phyloP scores from a whole-genome alignment of 331 rosid species.

The Pyracantha coccinea region DNA sequence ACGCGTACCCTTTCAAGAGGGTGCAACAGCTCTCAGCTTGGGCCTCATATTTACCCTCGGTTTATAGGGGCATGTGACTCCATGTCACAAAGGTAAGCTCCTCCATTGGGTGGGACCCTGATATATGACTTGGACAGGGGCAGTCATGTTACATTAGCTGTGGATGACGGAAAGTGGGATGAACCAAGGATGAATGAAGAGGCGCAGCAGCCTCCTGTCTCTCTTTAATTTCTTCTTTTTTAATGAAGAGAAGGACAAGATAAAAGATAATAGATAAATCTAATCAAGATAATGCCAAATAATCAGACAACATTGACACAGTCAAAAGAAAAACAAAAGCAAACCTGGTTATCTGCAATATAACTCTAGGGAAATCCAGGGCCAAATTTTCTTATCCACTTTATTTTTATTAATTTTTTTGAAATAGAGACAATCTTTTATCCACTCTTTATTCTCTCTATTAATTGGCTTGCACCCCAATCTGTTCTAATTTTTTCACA shows the following conservation, averaged over 20 bases:
- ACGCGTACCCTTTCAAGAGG: too few species aligned
- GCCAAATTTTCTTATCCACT: neutral
- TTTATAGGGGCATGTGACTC: too few species aligned
- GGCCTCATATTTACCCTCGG: too few species aligned
- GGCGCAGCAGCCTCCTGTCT: neutral
- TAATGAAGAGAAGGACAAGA: neutral
- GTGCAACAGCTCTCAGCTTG: too few species aligned
- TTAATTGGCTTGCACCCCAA: neutral
- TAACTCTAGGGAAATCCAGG: neutral
- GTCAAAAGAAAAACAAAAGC: neutral
- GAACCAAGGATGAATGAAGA: neutral
- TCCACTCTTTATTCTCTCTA: neutral
- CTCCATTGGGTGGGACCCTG: neutral
- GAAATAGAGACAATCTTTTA: neutral
- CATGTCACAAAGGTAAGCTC: too few species aligned
- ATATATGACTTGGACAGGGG: neutral
- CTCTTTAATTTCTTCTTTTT: neutral
- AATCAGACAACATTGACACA: neutral
- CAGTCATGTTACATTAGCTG: neutral
- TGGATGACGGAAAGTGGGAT: neutral
- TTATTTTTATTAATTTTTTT: neutral
- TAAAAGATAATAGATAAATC: neutral
- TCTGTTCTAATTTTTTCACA: neutral
- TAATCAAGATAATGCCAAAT: neutral
- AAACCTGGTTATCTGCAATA: neutral